Evolutionary conservation across 2,329 filamentous ascomycete species (phyloP).

Genomic region (Trichoderma sp.): DNA sequence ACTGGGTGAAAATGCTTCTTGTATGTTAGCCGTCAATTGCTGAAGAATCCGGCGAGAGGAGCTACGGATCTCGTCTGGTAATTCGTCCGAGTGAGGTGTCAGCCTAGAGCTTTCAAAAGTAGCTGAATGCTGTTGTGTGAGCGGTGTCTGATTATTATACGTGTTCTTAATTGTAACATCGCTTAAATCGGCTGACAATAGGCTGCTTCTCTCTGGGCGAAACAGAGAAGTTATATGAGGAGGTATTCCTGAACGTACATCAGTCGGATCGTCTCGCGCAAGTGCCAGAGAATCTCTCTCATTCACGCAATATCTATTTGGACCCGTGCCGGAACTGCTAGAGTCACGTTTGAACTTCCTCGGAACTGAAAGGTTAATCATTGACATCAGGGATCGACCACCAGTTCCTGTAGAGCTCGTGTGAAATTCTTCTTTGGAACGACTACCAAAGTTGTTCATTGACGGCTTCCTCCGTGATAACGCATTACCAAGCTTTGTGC

Average conservation of each 20-base stretch:
- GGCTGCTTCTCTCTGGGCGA: not conserved
- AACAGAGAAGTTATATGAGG: not conserved
- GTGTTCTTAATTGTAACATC: not conserved
- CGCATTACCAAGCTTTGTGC: slow-evolving; percentile 47
- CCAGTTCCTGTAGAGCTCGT: not conserved
- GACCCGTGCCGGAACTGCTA: slow-evolving; percentile 7
- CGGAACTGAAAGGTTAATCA: slow-evolving; percentile 43
- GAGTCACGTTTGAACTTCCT: slow-evolving; percentile 37
- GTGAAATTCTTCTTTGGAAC: slow-evolving; percentile 48
- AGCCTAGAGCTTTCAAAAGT: slow-evolving; percentile 5
- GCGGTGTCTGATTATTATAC: not conserved
- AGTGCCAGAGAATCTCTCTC: not conserved
- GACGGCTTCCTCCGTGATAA: slow-evolving; percentile 39
- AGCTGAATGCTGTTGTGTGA: not conserved
- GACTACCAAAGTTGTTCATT: slow-evolving; percentile 41
- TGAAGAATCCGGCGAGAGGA: slow-evolving; percentile 15
- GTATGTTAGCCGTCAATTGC: slow-evolving; percentile 8
- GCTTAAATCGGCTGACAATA: not conserved
- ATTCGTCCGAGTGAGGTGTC: slow-evolving; percentile 20
- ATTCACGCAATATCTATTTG: not conserved
- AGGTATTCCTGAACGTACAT: not conserved
- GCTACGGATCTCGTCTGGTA: not conserved
- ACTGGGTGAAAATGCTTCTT: slow-evolving; percentile 12
- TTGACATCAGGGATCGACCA: slow-evolving; percentile 42
- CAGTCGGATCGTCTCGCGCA: not conserved